phyloP scores from a whole-genome alignment of 805 yeast species.

The Starmera dryadoides region DNA sequence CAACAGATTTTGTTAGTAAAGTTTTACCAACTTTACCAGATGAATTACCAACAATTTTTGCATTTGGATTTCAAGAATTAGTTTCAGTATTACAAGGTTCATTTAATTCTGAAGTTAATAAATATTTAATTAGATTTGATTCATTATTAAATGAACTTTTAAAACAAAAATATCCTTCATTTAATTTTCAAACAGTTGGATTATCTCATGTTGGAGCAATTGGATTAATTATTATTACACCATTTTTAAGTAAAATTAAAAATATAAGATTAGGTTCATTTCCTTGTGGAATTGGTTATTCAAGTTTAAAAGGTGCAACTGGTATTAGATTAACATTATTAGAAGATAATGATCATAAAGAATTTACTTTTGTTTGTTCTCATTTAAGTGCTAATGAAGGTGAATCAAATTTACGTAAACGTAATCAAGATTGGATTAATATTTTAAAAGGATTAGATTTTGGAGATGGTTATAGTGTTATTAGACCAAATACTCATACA shows the following conservation, averaged over 20 bases:
- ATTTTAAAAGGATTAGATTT: slow-evolving; percentile 51
- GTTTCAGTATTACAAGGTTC: slow-evolving; percentile 50
- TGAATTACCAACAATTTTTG: slow-evolving; percentile 38
- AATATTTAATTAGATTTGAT: slow-evolving; percentile 29
- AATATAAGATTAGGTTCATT: slow-evolving; percentile 24
- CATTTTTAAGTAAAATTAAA: slow-evolving; percentile 24
- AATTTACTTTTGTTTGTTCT: slow-evolving; percentile 54
- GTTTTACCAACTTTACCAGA: slow-evolving; percentile 23
- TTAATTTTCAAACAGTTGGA: slow-evolving; percentile 34
- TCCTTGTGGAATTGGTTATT: slow-evolving; percentile 50
- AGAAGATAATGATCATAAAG: slow-evolving; percentile 8
- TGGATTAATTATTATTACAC: slow-evolving; percentile 45
- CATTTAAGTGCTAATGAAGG: slow-evolving; percentile 85
- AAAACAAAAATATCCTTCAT: slow-evolving; percentile 24
- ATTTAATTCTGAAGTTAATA: slow-evolving; percentile 28
- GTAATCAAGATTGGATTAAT: slow-evolving; percentile 46
- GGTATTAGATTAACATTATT: slow-evolving; percentile 44
- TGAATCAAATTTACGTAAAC: slow-evolving; percentile 27
- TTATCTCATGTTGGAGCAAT: slow-evolving; percentile 48
- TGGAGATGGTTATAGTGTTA: slow-evolving; percentile 45
- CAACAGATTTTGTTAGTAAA: slow-evolving; percentile 23
- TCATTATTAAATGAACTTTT: slow-evolving; percentile 29
- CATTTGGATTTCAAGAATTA: slow-evolving; percentile 63
- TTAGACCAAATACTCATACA: slow-evolving; percentile 48
- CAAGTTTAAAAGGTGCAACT: slow-evolving; percentile 72